Evolutionary conservation across 345 rosid species (phyloP).

Genomic region (Turritis glabra): DNA sequence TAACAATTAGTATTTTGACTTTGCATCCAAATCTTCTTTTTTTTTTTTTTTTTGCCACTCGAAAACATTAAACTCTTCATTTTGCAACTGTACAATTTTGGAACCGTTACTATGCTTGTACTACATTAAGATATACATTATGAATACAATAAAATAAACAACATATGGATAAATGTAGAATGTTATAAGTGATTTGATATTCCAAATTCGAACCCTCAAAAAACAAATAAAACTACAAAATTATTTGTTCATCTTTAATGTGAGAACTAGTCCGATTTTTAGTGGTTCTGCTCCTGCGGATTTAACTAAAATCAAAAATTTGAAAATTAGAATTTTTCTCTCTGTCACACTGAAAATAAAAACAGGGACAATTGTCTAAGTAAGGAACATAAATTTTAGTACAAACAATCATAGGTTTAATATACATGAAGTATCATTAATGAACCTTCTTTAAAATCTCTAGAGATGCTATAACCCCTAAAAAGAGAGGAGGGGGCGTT

Average conservation of each 20-base stretch:
- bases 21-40: neutral
- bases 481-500: too few species aligned
- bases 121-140: neutral
- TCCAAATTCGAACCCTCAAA: neutral
- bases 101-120: neutral
- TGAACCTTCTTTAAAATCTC: too few species aligned
- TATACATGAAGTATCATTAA: neutral
- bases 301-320: neutral
- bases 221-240: neutral
- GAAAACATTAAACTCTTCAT: neutral
- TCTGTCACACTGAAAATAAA: neutral
- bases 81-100: neutral
- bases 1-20: neutral
- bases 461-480: too few species aligned
- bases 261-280: neutral
- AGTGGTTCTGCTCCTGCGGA: neutral
- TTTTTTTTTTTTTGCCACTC: neutral
- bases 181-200: neutral
- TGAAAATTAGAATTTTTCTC: neutral
- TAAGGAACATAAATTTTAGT: neutral
- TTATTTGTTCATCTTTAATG: neutral
- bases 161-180: neutral
- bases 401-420: neutral
- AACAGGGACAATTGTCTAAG: neutral
- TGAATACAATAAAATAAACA: neutral